Evolutionary conservation across 768 basidiomycete species (phyloP), one percentile per base, ranked within the genome.

Genomic region (Pisolithus orientalis): DNA sequence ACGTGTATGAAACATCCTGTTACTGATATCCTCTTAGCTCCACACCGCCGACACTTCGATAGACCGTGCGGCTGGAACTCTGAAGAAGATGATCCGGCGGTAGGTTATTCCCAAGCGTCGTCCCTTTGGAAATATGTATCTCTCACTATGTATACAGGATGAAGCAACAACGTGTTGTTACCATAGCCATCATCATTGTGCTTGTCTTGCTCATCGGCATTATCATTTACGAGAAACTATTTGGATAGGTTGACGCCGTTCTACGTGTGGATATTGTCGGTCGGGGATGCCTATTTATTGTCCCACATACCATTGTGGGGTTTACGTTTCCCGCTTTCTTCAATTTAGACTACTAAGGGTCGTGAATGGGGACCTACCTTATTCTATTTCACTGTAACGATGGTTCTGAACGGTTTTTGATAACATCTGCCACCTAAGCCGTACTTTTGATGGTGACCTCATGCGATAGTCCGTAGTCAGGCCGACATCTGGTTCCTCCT

Each of bases 1-100:
- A 27, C 16, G 44, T 50, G 29, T 39, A 39, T 3, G 32, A 43
- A 8, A 32, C 8, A 32, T 39, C 17, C 32, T 2, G 14, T 28
- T 9, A 10, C 9, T 11, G 52, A 29, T 13, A 11, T 38, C 25
- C 21, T 32, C 25, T 28, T 61, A 95, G 93, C 79, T 99, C 32
- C 79, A 83, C 59, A 80, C 85, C 40, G 94, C 95, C 32, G 94
- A 97, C 63, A 77, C 78, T 17, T 85, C 88, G 5, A 94, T 99
- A 62, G 92, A 94, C 68, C 80, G 89, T 38, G 95, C 96, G 28
- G 86, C 91, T 3, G 85, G 85, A 11, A 98, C 94, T 40, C 71
- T 99, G 47, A 95, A 87, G 75, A 87, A 88, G 70, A 98, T 98
- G 95, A 87, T 97, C 52, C 79, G 87, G 73, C 84, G 91, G 96